These are phyloP conservation scores for Sugiyamaella smithiae DNA, from an alignment of 805 yeast genomes.

Conservation along the genomic window DNA sequence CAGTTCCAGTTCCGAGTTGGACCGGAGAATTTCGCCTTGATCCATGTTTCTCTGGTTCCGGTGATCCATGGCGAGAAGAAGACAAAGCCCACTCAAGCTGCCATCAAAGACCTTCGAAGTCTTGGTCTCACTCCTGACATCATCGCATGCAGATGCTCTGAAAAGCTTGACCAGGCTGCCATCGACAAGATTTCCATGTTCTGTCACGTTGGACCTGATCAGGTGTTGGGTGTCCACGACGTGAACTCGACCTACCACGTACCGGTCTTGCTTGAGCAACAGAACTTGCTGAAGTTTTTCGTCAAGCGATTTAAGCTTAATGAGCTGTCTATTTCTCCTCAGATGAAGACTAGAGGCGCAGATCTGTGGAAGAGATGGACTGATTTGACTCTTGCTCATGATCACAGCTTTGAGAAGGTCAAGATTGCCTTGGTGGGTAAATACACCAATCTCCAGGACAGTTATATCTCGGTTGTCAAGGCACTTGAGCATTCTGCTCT, in stretches of 20 bases:
- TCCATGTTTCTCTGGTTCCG: constrained; percentile 95
- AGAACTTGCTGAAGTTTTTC: constrained; percentile 74
- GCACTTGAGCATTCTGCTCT: constrained; percentile 93
- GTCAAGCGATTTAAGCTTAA: constrained; percentile 62
- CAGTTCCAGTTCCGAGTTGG: constrained; percentile 99
- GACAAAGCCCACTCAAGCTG: constrained; percentile 99
- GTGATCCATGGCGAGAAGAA: constrained; percentile 98
- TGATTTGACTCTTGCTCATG: constrained; percentile 71
- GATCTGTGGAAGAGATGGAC: constrained; percentile 75
- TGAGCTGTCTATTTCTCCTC: constrained; percentile 38
- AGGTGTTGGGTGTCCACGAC: constrained; percentile 95
- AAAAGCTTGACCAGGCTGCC: constrained; percentile 76
- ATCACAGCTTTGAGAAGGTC: constrained; percentile 79
- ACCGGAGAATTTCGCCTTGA: constrained; percentile 85
- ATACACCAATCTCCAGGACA: constrained; percentile 92
- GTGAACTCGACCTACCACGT: constrained; percentile 97
- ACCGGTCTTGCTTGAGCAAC: constrained; percentile 85
- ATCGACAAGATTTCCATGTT: constrained; percentile 97
- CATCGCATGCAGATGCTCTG: constrained; percentile 96
- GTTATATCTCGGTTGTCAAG: constrained; percentile 91
- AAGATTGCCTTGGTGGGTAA: constrained; percentile 97
- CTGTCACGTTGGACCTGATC: constrained; percentile 98
- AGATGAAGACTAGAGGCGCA: constrained; percentile 63
- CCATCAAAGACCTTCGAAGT: constrained; percentile 93
- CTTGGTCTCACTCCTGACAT: constrained; percentile 93